These are phyloP conservation scores for Hansenula sp. DNA, from an alignment of 1,139 yeast genomes.

Conservation along the genomic window DNA sequence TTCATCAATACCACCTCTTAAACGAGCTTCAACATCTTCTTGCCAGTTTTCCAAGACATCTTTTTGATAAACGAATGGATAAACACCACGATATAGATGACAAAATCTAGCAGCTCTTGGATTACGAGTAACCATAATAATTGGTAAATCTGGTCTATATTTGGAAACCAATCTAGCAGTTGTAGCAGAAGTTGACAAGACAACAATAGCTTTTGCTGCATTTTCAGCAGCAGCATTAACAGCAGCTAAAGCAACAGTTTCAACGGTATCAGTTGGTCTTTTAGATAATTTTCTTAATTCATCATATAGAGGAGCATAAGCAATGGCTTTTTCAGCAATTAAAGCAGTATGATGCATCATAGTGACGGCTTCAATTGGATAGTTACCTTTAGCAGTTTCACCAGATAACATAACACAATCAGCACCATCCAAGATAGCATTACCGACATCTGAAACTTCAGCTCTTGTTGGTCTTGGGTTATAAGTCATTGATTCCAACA, in stretches of 20 bases:
- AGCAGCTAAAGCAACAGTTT: conserved; percentile 96
- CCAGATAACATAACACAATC: conserved; percentile 99
- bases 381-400: conserved; percentile 99
- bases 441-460: conserved; percentile 98
- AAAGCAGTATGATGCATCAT: conserved; percentile 98
- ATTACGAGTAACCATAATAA: conserved; percentile 97
- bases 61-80: conserved; percentile 83
- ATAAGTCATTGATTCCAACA: conserved; percentile 99
- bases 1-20: conserved; percentile 89
- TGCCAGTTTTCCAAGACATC: conserved; percentile 83
- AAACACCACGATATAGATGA: conserved; percentile 97
- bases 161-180: conserved; percentile 96
- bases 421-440: conserved; percentile 98
- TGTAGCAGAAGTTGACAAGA: conserved; percentile 89
- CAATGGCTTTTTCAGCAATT: conserved; percentile 95
- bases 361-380: conserved; percentile 94
- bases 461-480: conserved; percentile 99
- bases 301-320: conserved; percentile 81
- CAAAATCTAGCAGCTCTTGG: conserved; percentile 88
- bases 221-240: conserved; percentile 96
- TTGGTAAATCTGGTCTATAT: conserved; percentile 97
- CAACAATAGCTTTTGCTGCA: conserved; percentile 94
- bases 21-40: conserved; percentile 92
- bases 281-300: conserved; percentile 84
- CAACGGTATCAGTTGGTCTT: conserved; percentile 90